Evolutionary conservation across 768 basidiomycete genomes (phyloP), one percentile per base, ranked within the genome.

Genomic region (Psilocybe cyanescens): DNA sequence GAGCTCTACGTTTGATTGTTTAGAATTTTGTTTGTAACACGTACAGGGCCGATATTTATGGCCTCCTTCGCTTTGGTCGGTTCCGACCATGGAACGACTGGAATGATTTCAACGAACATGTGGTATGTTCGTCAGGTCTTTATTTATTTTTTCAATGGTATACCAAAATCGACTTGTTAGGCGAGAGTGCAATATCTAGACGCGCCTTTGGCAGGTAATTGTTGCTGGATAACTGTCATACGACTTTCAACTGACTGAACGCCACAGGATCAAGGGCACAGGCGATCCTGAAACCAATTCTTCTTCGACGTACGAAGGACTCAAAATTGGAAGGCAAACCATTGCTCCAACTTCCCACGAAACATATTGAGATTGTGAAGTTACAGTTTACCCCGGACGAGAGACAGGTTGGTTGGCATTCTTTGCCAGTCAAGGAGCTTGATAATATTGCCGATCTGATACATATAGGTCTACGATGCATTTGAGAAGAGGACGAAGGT

Each of bases 51-150:
- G 89, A 91, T 70, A 81, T 91, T 24, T 91, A 91, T 68, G 86
- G 88, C 6, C 79, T 89, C 29, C 74, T 92, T 35, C 84, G 90
- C 3, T 91, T 89, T 67, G 87, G 88, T 3, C 82, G 79, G 17
- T 89, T 89, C 69, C 74, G 83, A 5, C 89, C 89, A 0, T 93
- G 82, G 81, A 88, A 88, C 63, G 87, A 91, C 60, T 94, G 91
- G 89, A 70, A 77, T 8, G 74, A 80, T 46, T 95, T 92, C 74
- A 83, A 88, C 58, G 74, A 72, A 3, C 77, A 84, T 64, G 76
- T 89, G 17, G 87, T 86, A 63, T 55, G 79, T 72, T 12, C 6
- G 7, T 17, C 54, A 16, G 37, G 33, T 53, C 46, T n/a, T 29
- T 37, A 17, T 12, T 39, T 5, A 4, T 30, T 24, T 39, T 35